These are phyloP conservation scores for Ottelia alismoides DNA, from an alignment of 106 monocot species.

Conservation along the genomic window DNA sequence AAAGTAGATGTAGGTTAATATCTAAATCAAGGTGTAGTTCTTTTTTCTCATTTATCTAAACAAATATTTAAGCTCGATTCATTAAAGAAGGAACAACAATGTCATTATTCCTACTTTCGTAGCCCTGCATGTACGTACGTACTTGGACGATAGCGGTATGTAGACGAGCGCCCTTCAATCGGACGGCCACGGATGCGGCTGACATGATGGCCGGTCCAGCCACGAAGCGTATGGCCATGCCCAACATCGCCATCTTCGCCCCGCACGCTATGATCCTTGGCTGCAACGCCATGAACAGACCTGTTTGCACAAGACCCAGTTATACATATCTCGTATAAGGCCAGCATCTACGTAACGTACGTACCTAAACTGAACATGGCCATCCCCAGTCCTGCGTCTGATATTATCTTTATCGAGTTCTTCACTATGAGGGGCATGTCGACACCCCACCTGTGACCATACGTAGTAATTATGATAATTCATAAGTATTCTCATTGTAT, in stretches of 20 bases:
- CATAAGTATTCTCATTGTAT: no score
- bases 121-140: no score
- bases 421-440: conserved; percentile 22
- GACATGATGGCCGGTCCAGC: conserved; percentile 22
- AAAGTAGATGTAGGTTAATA: no score
- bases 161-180: conserved; percentile 14
- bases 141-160: conserved; percentile 42
- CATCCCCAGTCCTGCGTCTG: conserved; percentile 44
- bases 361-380: no score
- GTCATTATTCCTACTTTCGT: no score
- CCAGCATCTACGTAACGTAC: no score
- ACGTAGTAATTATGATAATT: no score
- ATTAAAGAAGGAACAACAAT: no score
- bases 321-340: no score
- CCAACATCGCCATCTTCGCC: conserved; percentile 20
- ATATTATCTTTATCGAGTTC: conserved; percentile 30
- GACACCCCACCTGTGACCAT: conserved; percentile 29
- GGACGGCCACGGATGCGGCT: conserved; percentile 26
- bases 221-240: conserved; percentile 26
- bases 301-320: conserved; percentile 8
- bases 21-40: no score
- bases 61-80: no score
- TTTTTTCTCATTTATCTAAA: no score
- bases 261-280: conserved; percentile 36
- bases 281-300: conserved; percentile 41